phyloP scores from a whole-genome alignment of 169 alveolate genomes.

The Perkinsus marinus region DNA sequence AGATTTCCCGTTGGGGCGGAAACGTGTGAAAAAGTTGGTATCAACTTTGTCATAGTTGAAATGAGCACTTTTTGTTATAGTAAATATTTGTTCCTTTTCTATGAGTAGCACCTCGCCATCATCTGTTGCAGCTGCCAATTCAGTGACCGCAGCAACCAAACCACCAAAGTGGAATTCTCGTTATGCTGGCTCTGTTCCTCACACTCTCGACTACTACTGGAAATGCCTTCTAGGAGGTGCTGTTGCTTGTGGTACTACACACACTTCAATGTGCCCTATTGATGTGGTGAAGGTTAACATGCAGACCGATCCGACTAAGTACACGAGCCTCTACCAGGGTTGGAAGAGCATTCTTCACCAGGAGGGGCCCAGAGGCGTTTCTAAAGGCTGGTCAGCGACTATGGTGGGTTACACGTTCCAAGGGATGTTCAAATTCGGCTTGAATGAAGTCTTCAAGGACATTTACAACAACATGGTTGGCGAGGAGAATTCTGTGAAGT shows the following conservation, averaged over 20 bases:
- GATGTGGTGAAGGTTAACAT: constrained; percentile 88
- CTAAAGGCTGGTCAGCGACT: constrained; percentile 85
- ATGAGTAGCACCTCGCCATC: neutral
- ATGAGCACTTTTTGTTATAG: neutral
- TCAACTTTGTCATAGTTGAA: too few species aligned
- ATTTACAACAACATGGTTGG: constrained; percentile 55
- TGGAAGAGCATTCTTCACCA: constrained; percentile 32
- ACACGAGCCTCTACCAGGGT: constrained; percentile 6
- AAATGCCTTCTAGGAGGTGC: constrained; percentile 86
- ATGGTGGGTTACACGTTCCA: constrained; percentile 78
- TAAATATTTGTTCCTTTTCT: neutral
- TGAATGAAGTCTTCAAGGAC: constrained; percentile 85
- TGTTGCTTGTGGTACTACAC: constrained; percentile 85
- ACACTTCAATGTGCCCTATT: constrained; percentile 75
- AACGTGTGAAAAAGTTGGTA: too few species aligned
- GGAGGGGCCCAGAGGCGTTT: constrained; percentile 69
- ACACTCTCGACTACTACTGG: constrained; percentile 44
- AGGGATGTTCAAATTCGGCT: constrained; percentile 86
- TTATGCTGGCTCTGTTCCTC: neutral
- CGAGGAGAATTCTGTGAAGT: constrained; percentile 55
- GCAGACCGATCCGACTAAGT: constrained; percentile 63
- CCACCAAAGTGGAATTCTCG: neutral
- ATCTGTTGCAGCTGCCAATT: neutral
- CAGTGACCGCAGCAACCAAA: neutral
- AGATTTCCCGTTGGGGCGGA: too few species aligned